Evolutionary conservation across 257 asterid species (phyloP), one percentile per base, ranked within the genome.

Genomic region (Nicotiana obtusifolia): DNA sequence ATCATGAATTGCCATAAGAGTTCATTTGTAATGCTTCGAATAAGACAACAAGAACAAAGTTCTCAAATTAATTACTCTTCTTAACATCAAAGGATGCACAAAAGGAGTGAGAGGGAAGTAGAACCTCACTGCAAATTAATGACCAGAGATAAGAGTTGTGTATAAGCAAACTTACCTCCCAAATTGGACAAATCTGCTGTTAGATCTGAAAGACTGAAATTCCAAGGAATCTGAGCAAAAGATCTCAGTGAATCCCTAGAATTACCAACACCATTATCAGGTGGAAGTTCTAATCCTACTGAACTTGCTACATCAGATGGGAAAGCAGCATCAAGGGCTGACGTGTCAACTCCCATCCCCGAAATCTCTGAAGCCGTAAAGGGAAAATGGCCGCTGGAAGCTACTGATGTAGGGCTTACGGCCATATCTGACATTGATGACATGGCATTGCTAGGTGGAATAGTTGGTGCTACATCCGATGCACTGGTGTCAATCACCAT

Each of bases 301-400:
- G 98, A 94, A 82, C 91, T 87, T 15, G 95, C 91, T 85, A 91
- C 94, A 44, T 95, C 99, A 75, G 97, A 90, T 10, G 97, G 90
- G 88, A 95, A 94, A 62, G 97, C 95, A 1, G 93, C 87, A 87
- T 94, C 99, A 2, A 95, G 97, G 53, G 87, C 96, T 10, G 97
- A 90, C 28, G 95, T 82, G 78, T 95, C 99, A 41, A 92, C 95
- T 62, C 95, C 99, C 81, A 95, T 88, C 81, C 97, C 95, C 1
- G 99, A 89, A 54, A 95, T 92, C 31, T 94, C 98, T 2, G 99
- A 91, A 54, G 98, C 88, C 56, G 91, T 87, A 78, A 95, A 95
- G 17, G 97, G 97, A 24, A 95, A 95, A 88, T 94, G 99, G 35
- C 99, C 98, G 53, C 97, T 90, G 20, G 99, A 93, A 31, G 97